Percentiles rank a stretch among this genome's conserved stretches.
phyloP scores from a whole-genome alignment of 2,329 filamentous ascomycete genomes.

The Calonectria pauciramosa region DNA sequence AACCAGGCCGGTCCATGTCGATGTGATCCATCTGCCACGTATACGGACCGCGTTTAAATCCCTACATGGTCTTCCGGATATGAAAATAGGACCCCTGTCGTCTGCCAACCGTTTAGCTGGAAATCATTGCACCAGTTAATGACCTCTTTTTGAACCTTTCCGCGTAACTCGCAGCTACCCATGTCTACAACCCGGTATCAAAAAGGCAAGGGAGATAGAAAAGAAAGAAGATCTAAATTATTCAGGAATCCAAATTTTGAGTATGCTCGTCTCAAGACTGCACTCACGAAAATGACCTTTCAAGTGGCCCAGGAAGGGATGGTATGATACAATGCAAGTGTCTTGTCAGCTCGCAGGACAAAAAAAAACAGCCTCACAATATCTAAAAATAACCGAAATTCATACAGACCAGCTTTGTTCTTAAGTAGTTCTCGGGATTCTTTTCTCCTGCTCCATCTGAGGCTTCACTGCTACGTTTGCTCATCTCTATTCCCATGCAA shows the following conservation, averaged over 20 bases:
- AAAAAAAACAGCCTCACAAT: neutral
- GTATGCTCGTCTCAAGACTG: neutral
- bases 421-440: neutral
- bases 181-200: no score
- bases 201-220: neutral
- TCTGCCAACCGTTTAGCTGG: neutral
- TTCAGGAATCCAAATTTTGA: neutral
- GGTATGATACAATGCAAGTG: neutral
- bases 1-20: neutral
- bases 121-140: no score
- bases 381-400: neutral
- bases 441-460: neutral
- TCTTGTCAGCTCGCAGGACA: neutral
- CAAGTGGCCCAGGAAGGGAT: neutral
- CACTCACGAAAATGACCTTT: neutral
- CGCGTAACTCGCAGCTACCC: neutral
- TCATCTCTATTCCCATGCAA: slow-evolving; percentile 23
- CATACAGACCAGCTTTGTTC: neutral
- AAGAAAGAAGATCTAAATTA: neutral
- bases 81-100: neutral
- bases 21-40: neutral
- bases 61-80: neutral
- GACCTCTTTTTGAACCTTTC: neutral
- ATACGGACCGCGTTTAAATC: neutral
- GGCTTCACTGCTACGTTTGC: neutral